A percentile compares a stretch with the other conserved stretches of the same genome.
phyloP scores from a whole-genome alignment of 805 yeast genomes.

The Myxozyma mucilagina region DNA sequence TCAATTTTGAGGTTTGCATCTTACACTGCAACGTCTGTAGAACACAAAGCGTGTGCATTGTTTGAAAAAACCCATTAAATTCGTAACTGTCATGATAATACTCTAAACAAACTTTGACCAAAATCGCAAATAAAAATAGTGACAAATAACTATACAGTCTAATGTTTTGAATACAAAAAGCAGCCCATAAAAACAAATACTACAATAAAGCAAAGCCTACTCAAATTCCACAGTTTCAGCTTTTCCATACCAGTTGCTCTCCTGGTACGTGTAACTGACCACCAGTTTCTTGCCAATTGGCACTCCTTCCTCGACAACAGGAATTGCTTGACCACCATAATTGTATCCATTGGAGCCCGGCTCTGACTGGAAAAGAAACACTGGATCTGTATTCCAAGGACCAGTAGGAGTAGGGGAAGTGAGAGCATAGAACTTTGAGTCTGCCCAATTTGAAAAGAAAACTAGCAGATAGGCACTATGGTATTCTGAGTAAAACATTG shows the following conservation, averaged over 20 bases:
- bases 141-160: background rate
- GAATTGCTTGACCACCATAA: constrained; percentile 28
- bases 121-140: background rate
- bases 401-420: constrained; percentile 23
- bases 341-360: constrained; percentile 25
- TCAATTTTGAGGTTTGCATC: too few relatives aligned
- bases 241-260: constrained; percentile 22
- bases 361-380: constrained; percentile 10
- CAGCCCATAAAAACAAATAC: background rate
- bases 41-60: too few relatives aligned
- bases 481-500: constrained; percentile 25
- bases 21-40: too few relatives aligned
- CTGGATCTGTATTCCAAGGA: constrained; percentile 19
- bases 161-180: background rate
- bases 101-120: background rate
- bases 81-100: too few relatives aligned
- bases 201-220: background rate
- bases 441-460: constrained; percentile 24
- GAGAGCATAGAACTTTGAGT: constrained; percentile 16
- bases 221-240: constrained; percentile 22
- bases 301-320: constrained; percentile 5
- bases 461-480: constrained; percentile 25
- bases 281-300: constrained; percentile 17
- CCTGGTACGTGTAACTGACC: constrained; percentile 25
- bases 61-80: too few relatives aligned